Percentiles rank a stretch among this genome's conserved stretches.
Conservation (phyloP, 2,329 filamentous ascomycete genomes). For the Colletotrichum euphorbiae region DNA sequence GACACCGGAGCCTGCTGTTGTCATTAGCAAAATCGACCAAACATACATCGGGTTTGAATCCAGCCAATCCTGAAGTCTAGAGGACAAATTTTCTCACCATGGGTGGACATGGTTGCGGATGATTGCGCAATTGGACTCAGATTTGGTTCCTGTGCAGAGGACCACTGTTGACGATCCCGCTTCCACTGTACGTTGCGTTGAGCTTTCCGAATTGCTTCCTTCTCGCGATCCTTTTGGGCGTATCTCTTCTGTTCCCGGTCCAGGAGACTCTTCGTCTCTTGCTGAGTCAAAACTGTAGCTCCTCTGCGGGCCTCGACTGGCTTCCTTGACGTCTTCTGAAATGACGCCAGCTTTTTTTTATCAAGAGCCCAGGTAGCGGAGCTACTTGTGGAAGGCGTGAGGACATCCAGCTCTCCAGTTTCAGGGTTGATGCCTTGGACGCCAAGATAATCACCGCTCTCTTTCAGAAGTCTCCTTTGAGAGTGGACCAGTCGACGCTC, state of each 20-base stretch:
- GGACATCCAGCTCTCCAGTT: slow-evolving; percentile 64
- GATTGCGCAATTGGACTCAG: slow-evolving; percentile 64
- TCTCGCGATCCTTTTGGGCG: slow-evolving; percentile 56
- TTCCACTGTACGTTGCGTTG: slow-evolving; percentile 57
- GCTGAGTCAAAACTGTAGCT: slow-evolving; percentile 59
- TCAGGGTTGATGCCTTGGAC: slow-evolving; percentile 69
- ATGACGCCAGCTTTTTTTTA: slow-evolving; percentile 44
- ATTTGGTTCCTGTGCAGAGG: slow-evolving; percentile 61
- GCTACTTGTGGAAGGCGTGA: slow-evolving; percentile 63
- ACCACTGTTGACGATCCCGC: slow-evolving; percentile 61
- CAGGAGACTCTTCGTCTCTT: slow-evolving; percentile 51
- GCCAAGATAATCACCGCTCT: slow-evolving; percentile 69
- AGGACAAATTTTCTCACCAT: slow-evolving; percentile 23
- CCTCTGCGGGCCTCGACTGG: slow-evolving; percentile 51
- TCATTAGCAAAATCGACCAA: neutral
- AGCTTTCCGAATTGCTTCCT: slow-evolving; percentile 51
- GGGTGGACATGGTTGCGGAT: slow-evolving; percentile 13
- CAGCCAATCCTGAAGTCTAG: too few relatives aligned
- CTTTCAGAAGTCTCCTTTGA: slow-evolving; percentile 59
- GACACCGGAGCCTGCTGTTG: slow-evolving; percentile 2
- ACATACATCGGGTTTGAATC: too few relatives aligned
- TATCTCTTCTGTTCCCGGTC: slow-evolving; percentile 53
- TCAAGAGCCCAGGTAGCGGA: slow-evolving; percentile 47
- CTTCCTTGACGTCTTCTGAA: slow-evolving; percentile 50
- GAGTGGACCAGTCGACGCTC: slow-evolving; percentile 43